These are phyloP conservation scores for Bretziella fagacearum DNA, from an alignment of 2,329 filamentous ascomycete genomes.

Conservation along the genomic window DNA sequence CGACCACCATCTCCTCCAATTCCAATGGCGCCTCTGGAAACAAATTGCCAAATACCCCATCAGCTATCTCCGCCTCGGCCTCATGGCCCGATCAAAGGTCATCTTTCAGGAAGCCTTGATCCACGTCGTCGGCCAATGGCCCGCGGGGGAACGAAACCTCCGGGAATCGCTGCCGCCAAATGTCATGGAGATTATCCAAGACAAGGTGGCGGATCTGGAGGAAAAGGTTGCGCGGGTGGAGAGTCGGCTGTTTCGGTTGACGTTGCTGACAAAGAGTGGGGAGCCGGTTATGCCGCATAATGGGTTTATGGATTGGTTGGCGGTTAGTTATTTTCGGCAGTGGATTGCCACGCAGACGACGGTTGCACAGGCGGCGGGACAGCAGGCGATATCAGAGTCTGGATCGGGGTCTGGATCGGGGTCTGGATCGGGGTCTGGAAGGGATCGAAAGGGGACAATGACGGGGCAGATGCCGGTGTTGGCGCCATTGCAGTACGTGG, in stretches of 20 bases:
- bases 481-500: conserved; percentile 35
- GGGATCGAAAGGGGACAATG: conserved; percentile 19
- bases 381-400: conserved; percentile 14
- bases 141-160: conserved; percentile 59
- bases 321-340: conserved; percentile 71
- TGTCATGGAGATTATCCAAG: conserved; percentile 79
- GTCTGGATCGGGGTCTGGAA: conserved; percentile 10
- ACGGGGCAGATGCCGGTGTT: conserved; percentile 17
- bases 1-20: conserved; percentile 85
- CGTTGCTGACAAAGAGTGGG: conserved; percentile 58
- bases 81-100: conserved; percentile 64
- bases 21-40: conserved; percentile 81
- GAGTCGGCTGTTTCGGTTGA: conserved; percentile 64
- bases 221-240: conserved; percentile 69
- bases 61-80: conserved; percentile 78
- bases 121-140: conserved; percentile 92
- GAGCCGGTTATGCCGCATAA: conserved; percentile 68
- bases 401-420: no score
- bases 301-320: conserved; percentile 78
- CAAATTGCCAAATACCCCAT: conserved; percentile 94
- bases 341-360: conserved; percentile 87
- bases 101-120: conserved; percentile 79
- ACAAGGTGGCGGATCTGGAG: conserved; percentile 84
- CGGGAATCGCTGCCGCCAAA: conserved; percentile 53
- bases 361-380: conserved; percentile 3